Evolutionary conservation across 2,329 filamentous ascomycete species (phyloP), one percentile per base, ranked within the genome.

Genomic region (Penicillium vulpinum): DNA sequence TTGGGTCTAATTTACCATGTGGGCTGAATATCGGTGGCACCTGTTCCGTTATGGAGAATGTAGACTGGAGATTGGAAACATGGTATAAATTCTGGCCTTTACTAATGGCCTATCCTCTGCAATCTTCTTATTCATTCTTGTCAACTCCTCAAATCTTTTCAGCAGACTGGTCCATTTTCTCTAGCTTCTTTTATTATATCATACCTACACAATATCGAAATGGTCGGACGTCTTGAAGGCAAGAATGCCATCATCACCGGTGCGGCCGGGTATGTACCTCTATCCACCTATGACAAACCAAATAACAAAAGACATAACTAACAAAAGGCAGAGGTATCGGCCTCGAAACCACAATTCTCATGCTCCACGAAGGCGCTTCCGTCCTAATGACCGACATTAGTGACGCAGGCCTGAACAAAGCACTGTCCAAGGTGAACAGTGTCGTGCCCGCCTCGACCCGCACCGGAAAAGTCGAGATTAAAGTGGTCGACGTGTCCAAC

Each of bases 381-480:
- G 86, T 97, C 56, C 80, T 96, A 63, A 87, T 97, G 85, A 85
- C 89, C 59, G 92, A 97, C 70, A 91, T 96, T 66, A 93, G 91
- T 5, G 84, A 81, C 43, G 85, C 87, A 5, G 90, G 90, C 2
- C 85, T 96, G 39, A 88, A 89, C 57, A 91, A 87, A 73, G 91
- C 91, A 26, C 74, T 88, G 36, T 83, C 84, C 58, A 96, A 91
- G 75, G 83, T 94, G 41, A 85, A 88, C 70, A 82, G 90, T 71
- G 79, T 92, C n/a, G 85, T 90, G 8, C 88, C 89, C 24, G 59
- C 43, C 47, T 58, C 61, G 5, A 57, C 58, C 26, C 66, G 66
- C 22, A 38, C 46, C 16, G 46, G 46, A 18, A 49, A 46, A 67
- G 39, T 64, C 54, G 21, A 46, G 68, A 69, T 41, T 60, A 65